A percentile compares a stretch with the other conserved stretches of the same genome.
phyloP scores from a whole-genome alignment of 208 protist genomes.

The Spongospora subterranea region DNA sequence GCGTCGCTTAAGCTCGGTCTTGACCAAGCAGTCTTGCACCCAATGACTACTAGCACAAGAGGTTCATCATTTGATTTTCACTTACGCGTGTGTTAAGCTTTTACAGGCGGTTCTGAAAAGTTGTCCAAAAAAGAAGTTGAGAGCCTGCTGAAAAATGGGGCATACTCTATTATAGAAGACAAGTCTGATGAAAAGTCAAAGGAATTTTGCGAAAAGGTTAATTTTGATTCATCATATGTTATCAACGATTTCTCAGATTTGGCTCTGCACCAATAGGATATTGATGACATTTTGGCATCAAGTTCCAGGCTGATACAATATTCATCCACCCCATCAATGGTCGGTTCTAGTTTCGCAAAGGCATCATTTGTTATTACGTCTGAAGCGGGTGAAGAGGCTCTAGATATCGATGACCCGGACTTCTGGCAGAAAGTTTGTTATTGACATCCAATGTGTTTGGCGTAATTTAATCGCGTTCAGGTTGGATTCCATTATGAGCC shows the following conservation, averaged over 20 bases:
- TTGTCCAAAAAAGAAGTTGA: slow-evolving; percentile 58
- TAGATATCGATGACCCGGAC: slow-evolving; percentile 77
- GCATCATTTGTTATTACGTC: slow-evolving; percentile 21
- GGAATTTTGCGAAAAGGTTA: slow-evolving; percentile 45
- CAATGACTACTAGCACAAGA: slow-evolving; percentile 64
- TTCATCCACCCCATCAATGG: neutral
- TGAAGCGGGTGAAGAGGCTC: neutral
- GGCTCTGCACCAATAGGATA: neutral
- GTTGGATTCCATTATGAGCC: slow-evolving; percentile 53
- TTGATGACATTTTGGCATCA: slow-evolving; percentile 43
- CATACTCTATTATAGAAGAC: slow-evolving; percentile 61
- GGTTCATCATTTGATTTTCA: neutral
- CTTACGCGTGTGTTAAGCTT: neutral
- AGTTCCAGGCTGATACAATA: neutral
- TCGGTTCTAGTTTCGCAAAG: slow-evolving; percentile 54
- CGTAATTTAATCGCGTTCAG: neutral
- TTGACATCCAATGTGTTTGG: neutral
- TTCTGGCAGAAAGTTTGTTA: slow-evolving; percentile 77
- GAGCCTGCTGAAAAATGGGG: slow-evolving; percentile 59
- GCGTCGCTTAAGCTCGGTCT: slow-evolving; percentile 82
- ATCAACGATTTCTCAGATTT: neutral
- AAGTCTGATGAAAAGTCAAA: slow-evolving; percentile 23
- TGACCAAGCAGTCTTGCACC: slow-evolving; percentile 79
- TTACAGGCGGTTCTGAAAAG: neutral
- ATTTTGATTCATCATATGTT: neutral